These are phyloP conservation scores for Yarrowia phangngaensis DNA, from an alignment of 805 yeast genomes.

Conservation along the genomic window DNA sequence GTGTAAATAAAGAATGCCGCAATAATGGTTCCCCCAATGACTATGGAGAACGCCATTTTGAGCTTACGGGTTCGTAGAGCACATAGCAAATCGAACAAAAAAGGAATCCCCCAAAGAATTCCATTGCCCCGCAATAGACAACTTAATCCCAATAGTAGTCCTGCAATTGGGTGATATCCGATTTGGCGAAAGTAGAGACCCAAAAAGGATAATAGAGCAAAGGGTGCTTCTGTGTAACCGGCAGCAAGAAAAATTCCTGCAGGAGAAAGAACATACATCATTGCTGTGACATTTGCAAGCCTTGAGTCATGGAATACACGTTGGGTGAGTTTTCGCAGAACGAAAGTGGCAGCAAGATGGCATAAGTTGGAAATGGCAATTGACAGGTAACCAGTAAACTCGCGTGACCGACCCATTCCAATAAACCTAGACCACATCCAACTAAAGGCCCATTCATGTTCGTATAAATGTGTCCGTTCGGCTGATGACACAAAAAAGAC, in stretches of 20 bases:
- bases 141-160: constrained; percentile 52
- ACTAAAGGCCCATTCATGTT: constrained; percentile 88
- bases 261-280: constrained; percentile 60
- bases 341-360: constrained; percentile 50
- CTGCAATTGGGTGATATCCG: constrained; percentile 47
- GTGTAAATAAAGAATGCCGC: constrained; percentile 46
- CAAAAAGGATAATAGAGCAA: constrained; percentile 55
- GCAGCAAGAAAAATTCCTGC: constrained; percentile 75
- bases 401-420: constrained; percentile 3
- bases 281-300: constrained; percentile 41
- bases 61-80: constrained; percentile 7
- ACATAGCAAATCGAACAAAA: constrained; percentile 51
- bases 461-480: constrained; percentile 53
- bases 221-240: constrained; percentile 72
- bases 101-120: constrained; percentile 64
- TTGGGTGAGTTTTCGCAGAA: constrained; percentile 50
- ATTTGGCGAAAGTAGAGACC: constrained; percentile 54
- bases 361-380: constrained; percentile 49
- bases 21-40: constrained; percentile 57
- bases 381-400: constrained; percentile 43
- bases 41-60: constrained; percentile 24
- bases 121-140: constrained; percentile 73
- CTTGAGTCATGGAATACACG: constrained; percentile 27
- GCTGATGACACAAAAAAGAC: constrained; percentile 68
- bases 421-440: constrained; percentile 63